Evolutionary conservation across 148 eudicot species (phyloP).

Genomic region (Rhododendron griersonianum): DNA sequence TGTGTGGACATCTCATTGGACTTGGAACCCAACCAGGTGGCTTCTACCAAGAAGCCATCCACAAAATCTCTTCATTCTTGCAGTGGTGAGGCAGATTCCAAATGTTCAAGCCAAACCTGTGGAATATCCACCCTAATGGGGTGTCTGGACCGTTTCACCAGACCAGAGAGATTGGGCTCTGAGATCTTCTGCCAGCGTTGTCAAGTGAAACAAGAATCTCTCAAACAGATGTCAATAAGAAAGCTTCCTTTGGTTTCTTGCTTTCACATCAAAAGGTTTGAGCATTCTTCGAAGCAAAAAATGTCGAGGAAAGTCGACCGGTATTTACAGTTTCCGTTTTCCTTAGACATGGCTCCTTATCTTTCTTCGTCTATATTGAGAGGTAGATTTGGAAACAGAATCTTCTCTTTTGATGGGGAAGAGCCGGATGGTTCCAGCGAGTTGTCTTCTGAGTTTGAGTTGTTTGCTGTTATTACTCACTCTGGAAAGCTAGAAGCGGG

Average conservation of each 20-base stretch:
- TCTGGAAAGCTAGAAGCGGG: slow-evolving; percentile 66
- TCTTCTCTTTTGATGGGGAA: slow-evolving; percentile 49
- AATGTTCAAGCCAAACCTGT: slow-evolving; percentile 18
- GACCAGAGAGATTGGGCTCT: slow-evolving; percentile 66
- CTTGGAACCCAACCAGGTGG: slow-evolving; percentile 46
- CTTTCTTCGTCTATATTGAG: slow-evolving; percentile 71
- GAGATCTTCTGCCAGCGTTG: slow-evolving; percentile 81
- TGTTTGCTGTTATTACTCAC: slow-evolving; percentile 76
- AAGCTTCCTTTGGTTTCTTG: slow-evolving; percentile 79
- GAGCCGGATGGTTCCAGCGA: slow-evolving; percentile 39
- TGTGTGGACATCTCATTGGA: slow-evolving; percentile 75
- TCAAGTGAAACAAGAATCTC: slow-evolving; percentile 69
- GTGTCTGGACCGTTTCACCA: slow-evolving; percentile 71
- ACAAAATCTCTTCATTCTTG: slow-evolving; percentile 39
- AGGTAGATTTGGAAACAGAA: slow-evolving; percentile 61
- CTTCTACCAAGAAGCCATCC: slow-evolving; percentile 25
- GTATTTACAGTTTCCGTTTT: slow-evolving; percentile 72
- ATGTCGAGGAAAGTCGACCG: slow-evolving; percentile 67
- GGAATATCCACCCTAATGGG: slow-evolving; percentile 47
- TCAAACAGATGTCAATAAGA: slow-evolving; percentile 76
- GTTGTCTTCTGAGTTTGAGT: slow-evolving; percentile 62
- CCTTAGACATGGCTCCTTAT: slow-evolving; percentile 74
- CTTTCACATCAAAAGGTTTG: slow-evolving; percentile 77
- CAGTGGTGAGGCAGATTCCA: slow-evolving; percentile 37
- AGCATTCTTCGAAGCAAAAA: slow-evolving; percentile 52